Evolutionary conservation across 805 yeast genomes (phyloP).

Genomic region (Danielozyma ontarioensis): DNA sequence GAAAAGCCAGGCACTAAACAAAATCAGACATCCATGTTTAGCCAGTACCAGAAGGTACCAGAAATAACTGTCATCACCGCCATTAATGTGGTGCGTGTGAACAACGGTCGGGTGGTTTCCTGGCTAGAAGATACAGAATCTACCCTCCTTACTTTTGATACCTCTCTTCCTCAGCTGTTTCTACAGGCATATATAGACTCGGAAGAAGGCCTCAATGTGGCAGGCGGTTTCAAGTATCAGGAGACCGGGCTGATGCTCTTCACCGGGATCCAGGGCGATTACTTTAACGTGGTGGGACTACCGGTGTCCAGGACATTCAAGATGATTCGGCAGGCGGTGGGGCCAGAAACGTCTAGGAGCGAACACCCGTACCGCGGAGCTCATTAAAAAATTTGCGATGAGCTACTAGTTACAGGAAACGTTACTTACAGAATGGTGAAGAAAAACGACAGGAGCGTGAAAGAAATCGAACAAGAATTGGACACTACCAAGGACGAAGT

Average conservation of each 20-base stretch:
- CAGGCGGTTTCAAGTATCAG: conserved; percentile 91
- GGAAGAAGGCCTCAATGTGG: conserved; percentile 75
- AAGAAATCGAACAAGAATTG: conserved; percentile 18
- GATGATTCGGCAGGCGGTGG: conserved; percentile 26
- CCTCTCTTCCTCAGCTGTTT: conserved; percentile 48
- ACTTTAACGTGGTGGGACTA: conserved; percentile 80
- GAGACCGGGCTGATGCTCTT: conserved; percentile 66
- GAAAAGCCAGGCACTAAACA: conserved; percentile 64
- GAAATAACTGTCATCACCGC: conserved; percentile 31
- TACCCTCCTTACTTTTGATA: conserved; percentile 43
- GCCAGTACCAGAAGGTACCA: conserved; percentile 14
- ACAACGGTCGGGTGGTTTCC: conserved; percentile 3
- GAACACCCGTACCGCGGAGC: conserved; percentile 1
- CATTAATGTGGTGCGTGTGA: conserved; percentile 18
- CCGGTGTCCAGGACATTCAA: conserved; percentile 60
- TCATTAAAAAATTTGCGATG: conserved; percentile 1
- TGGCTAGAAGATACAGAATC: conserved; percentile 17
- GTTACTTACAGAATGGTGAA: no score
- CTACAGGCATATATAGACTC: conserved; percentile 58
- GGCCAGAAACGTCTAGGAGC: background rate
- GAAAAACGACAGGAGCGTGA: conserved; percentile 15
- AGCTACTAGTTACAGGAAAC: no score
- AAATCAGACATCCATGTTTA: conserved; percentile 26
- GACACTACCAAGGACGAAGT: conserved; percentile 1
- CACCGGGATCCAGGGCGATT: conserved; percentile 68